Conservation (phyloP, 192 early-diverging fungal genomes). For the Mortierella hygrophila region DNA sequence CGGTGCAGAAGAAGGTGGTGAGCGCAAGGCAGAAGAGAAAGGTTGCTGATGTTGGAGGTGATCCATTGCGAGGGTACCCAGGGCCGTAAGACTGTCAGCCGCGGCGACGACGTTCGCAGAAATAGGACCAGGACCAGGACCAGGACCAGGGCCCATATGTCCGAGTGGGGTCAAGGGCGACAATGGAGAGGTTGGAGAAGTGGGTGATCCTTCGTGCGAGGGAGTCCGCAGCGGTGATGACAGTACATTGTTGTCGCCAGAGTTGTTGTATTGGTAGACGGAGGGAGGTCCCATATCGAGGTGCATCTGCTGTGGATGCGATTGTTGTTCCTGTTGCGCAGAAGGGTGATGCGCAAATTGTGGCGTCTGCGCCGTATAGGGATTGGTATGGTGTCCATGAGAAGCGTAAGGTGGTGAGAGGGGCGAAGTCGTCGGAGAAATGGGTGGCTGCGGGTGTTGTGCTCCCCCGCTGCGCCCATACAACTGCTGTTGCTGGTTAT, state of each 20-base stretch:
- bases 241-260: not conserved
- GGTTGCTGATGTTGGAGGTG: constrained; percentile 1
- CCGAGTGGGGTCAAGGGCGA: constrained; percentile 22
- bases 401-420: not conserved
- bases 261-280: not conserved
- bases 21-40: not conserved
- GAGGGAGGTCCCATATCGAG: not conserved
- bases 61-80: not conserved
- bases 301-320: not conserved
- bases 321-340: not conserved
- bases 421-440: not conserved
- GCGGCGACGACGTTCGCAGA: not conserved
- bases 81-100: not conserved
- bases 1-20: not conserved
- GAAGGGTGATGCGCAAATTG: not conserved
- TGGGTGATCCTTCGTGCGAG: constrained; percentile 18
- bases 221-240: constrained; percentile 21
- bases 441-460: not conserved
- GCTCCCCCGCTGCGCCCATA: not conserved
- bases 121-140: no score
- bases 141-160: not conserved
- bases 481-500: not conserved
- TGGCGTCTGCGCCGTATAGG: not conserved
- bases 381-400: not conserved
- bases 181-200: constrained; percentile 23